These are phyloP conservation scores for Ceriops tagal DNA, from an alignment of 345 rosid species.

Conservation along the genomic window DNA sequence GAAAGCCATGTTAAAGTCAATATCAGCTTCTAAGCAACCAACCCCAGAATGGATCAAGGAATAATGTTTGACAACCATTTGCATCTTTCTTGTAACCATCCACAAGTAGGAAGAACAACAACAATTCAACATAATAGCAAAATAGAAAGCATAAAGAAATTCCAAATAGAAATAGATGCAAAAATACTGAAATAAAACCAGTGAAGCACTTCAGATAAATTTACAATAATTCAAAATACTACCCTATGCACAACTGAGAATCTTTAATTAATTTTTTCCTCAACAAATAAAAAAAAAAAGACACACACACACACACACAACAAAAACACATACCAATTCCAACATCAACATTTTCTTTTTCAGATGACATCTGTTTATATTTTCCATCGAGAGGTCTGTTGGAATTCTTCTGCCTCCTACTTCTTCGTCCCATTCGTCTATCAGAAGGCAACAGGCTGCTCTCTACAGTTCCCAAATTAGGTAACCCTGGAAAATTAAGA, in stretches of 20 bases:
- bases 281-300: neutral
- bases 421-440: conserved; percentile 56
- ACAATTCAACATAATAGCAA: neutral
- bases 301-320: neutral
- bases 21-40: conserved; percentile 2
- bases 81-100: neutral
- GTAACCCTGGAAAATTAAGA: conserved; percentile 36
- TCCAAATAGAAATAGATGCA: neutral
- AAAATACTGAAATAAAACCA: neutral
- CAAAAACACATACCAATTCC: conserved; percentile 23
- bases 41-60: conserved; percentile 2
- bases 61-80: neutral
- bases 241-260: neutral
- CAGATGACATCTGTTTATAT: conserved; percentile 36
- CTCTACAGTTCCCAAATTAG: conserved; percentile 39
- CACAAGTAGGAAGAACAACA: neutral
- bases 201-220: conserved; percentile 3
- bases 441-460: conserved; percentile 48
- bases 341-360: conserved; percentile 45
- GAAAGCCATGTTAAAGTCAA: conserved; percentile 19
- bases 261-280: neutral
- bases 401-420: conserved; percentile 72
- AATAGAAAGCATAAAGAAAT: neutral
- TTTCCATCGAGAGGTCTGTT: conserved; percentile 52
- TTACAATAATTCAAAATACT: neutral